A percentile compares a stretch with the other conserved stretches of the same genome.
phyloP scores from a whole-genome alignment of 1,284 basidiomycete genomes.

The Cryptococcus amylolentus region DNA sequence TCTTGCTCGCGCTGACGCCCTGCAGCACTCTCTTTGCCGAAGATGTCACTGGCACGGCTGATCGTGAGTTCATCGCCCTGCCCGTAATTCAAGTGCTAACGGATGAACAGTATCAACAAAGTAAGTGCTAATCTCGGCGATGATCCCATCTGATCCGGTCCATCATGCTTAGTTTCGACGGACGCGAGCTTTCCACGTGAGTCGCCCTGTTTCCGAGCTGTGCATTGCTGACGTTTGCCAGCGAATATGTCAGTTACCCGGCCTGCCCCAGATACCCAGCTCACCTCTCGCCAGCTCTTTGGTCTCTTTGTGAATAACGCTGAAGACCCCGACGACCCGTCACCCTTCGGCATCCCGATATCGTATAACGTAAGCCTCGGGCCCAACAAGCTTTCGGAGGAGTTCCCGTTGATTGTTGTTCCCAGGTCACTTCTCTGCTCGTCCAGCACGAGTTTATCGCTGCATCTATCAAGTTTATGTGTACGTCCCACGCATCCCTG shows the following conservation, averaged over 20 bases:
- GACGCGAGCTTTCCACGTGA: slow-evolving; percentile 17
- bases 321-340: slow-evolving; percentile 13
- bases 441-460: slow-evolving; percentile 20
- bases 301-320: slow-evolving; percentile 22
- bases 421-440: slow-evolving; percentile 11
- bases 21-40: slow-evolving; percentile 22
- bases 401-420: not conserved
- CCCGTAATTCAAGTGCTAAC: not conserved
- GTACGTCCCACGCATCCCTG: slow-evolving; percentile 5
- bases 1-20: not conserved
- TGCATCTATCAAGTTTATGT: slow-evolving; percentile 18
- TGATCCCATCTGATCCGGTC: not conserved
- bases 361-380: slow-evolving; percentile 18
- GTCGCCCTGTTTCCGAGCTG: not conserved
- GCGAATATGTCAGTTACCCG: slow-evolving; percentile 6
- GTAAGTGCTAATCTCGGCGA: slow-evolving; percentile 3
- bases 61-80: slow-evolving; percentile 14
- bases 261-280: not conserved
- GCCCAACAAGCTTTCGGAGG: too few relatives aligned
- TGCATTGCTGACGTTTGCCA: slow-evolving; percentile 1
- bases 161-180: slow-evolving; percentile 11
- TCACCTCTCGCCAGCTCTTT: slow-evolving; percentile 13
- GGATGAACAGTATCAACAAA: slow-evolving; percentile 9
- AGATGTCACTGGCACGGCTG: slow-evolving; percentile 21
- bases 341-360: slow-evolving; percentile 16